Evolutionary conservation across 179 eudicot species (phyloP).

Genomic region (Amaranthus tricolor): DNA sequence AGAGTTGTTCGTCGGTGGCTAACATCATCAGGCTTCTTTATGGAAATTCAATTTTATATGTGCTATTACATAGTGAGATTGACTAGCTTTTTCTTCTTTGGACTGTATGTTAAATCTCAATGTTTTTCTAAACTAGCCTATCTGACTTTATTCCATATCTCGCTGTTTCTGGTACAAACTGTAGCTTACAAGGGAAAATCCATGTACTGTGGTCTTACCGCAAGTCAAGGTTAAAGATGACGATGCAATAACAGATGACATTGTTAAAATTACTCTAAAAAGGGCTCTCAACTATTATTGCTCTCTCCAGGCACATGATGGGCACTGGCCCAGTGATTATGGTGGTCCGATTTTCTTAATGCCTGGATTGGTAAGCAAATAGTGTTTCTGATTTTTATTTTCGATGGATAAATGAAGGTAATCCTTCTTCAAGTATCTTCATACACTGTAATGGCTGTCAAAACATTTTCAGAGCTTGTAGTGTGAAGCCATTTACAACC

Average conservation of each 20-base stretch:
- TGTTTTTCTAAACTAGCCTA: neutral
- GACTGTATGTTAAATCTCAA: neutral
- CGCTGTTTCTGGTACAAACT: slow-evolving; percentile 6
- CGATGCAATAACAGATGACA: slow-evolving; percentile 55
- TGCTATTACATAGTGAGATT: neutral
- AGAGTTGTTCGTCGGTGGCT: too few relatives aligned
- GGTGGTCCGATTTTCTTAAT: slow-evolving; percentile 90
- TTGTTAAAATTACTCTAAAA: slow-evolving; percentile 55
- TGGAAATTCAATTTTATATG: neutral
- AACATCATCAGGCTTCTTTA: neutral
- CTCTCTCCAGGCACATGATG: slow-evolving; percentile 83
- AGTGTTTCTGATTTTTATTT: neutral
- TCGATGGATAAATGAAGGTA: neutral
- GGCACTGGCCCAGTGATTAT: slow-evolving; percentile 97
- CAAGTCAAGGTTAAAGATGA: slow-evolving; percentile 54
- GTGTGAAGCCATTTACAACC: slow-evolving; percentile 6
- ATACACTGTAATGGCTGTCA: neutral
- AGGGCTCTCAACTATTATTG: slow-evolving; percentile 77
- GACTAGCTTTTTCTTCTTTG: too few relatives aligned
- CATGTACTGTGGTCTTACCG: slow-evolving; percentile 35
- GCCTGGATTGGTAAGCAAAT: slow-evolving; percentile 75
- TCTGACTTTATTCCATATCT: neutral
- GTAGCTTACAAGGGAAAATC: slow-evolving; percentile 66
- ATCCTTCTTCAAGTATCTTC: neutral
- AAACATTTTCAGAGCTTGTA: neutral